Conservation (phyloP, 192 early-diverging fungal genomes). For the Rhizophlyctis rosea region DNA sequence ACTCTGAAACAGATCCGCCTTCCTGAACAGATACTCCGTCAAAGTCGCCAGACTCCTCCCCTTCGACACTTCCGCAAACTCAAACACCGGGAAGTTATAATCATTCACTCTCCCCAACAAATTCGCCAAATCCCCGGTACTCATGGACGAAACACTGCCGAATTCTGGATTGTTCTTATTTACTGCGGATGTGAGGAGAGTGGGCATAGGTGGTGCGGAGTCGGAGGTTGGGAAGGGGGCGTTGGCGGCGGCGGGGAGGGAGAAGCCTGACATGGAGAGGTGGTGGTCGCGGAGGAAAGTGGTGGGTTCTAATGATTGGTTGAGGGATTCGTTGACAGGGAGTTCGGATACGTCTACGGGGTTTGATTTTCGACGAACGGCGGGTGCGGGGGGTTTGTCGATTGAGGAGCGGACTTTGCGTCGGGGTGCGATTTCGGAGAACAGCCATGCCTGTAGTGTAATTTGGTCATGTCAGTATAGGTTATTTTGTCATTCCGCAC, state of each 20-base stretch:
- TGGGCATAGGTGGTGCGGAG: background rate
- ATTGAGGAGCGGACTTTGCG: conserved; percentile 9
- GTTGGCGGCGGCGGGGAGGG: too few species aligned
- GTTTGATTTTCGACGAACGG: conserved; percentile 19
- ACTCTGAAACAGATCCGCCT: conserved; percentile 37
- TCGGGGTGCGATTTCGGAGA: conserved; percentile 45
- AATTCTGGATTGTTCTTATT: conserved; percentile 4
- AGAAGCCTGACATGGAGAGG: too few species aligned
- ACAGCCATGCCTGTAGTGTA: conserved; percentile 43
- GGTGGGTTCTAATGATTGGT: too few species aligned
- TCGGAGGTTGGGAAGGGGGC: background rate
- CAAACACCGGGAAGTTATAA: conserved; percentile 50
- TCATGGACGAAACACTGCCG: conserved; percentile 3
- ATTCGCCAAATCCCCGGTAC: conserved; percentile 5
- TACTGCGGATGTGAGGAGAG: background rate
- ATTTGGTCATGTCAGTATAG: too few species aligned
- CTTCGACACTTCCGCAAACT: conserved; percentile 28
- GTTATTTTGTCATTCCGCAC: too few species aligned
- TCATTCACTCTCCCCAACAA: conserved; percentile 25
- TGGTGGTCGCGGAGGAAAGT: too few species aligned
- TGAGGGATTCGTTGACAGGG: too few species aligned
- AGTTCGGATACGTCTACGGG: conserved; percentile 18
- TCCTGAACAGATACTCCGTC: conserved; percentile 35
- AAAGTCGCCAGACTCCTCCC: conserved; percentile 29
- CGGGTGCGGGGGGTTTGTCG: background rate